phyloP scores from a whole-genome alignment of 768 basidiomycete genomes.

The Exidia glandulosa region DNA sequence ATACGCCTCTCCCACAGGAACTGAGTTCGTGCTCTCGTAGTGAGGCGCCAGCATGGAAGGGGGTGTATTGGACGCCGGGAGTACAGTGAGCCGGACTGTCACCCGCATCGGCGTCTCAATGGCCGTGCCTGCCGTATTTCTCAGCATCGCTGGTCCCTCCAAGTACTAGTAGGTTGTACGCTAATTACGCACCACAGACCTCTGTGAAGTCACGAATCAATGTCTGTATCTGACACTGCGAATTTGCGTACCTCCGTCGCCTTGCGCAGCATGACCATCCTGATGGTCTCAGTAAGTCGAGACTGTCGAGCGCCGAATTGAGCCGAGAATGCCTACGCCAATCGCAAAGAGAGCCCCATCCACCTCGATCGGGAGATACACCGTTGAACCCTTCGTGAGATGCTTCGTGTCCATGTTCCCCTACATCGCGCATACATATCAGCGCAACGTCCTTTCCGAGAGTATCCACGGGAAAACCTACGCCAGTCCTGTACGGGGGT shows the following conservation, averaged over 20 bases:
- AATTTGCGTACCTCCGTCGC: conserved; percentile 46
- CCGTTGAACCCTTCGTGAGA: conserved; percentile 39
- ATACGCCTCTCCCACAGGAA: conserved; percentile 26
- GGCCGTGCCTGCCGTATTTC: conserved; percentile 35
- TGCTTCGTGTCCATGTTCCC: conserved; percentile 55
- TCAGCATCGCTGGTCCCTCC: neutral
- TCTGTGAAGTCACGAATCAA: conserved; percentile 22
- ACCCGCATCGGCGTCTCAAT: conserved; percentile 55
- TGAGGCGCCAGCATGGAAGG: conserved; percentile 52
- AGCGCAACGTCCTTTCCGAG: too few relatives aligned
- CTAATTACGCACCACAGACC: conserved; percentile 38
- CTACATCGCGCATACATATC: neutral
- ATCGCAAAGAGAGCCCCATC: conserved; percentile 52
- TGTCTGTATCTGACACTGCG: neutral
- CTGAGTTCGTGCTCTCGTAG: conserved; percentile 26
- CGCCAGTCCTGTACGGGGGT: conserved; percentile 47
- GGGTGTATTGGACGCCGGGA: conserved; percentile 35
- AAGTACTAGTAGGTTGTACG: neutral
- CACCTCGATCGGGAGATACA: conserved; percentile 48
- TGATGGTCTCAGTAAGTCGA: conserved; percentile 12
- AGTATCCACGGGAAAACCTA: neutral
- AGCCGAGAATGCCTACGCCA: conserved; percentile 30
- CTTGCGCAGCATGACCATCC: conserved; percentile 60
- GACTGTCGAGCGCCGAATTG: neutral
- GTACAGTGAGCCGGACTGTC: conserved; percentile 41